Conservation (phyloP, 495 filamentous ascomycete genomes). For the Trichoderma erinaceum region DNA sequence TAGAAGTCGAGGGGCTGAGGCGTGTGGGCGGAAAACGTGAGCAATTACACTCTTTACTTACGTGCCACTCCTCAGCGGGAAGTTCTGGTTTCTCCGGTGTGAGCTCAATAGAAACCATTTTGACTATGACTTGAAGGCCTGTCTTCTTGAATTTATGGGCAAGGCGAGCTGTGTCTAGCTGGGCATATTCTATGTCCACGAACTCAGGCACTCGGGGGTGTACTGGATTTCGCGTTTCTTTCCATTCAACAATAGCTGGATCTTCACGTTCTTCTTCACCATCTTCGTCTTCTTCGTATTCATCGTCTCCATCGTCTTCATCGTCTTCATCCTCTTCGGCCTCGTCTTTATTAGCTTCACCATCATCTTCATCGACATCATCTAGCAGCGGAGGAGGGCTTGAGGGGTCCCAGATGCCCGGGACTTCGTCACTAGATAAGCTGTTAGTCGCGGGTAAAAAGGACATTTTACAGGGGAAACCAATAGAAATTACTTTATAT, state of each 20-base stretch:
- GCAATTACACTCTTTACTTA: constrained; percentile 34
- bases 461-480: not conserved
- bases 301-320: not conserved
- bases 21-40: constrained; percentile 31
- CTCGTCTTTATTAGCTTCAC: not conserved
- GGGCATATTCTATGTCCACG: constrained; percentile 29
- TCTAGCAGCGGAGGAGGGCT: not conserved
- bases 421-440: not conserved
- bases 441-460: not conserved
- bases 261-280: constrained; percentile 3
- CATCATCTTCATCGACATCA: too few relatives aligned
- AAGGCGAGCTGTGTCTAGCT: constrained; percentile 20
- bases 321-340: constrained; percentile 1
- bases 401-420: not conserved
- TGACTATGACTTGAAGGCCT: constrained; percentile 58
- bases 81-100: constrained; percentile 50
- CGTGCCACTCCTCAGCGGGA: constrained; percentile 33
- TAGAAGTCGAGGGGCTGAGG: constrained; percentile 20
- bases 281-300: constrained; percentile 6
- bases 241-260: constrained; percentile 27
- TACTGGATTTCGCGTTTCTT: constrained; percentile 27
- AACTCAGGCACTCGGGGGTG: constrained; percentile 28
- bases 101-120: constrained; percentile 56
- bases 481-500: constrained; percentile 20
- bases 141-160: constrained; percentile 32